Evolutionary conservation across 768 basidiomycete genomes (phyloP), one percentile per base, ranked within the genome.

Genomic region (Tulasnella sp.): DNA sequence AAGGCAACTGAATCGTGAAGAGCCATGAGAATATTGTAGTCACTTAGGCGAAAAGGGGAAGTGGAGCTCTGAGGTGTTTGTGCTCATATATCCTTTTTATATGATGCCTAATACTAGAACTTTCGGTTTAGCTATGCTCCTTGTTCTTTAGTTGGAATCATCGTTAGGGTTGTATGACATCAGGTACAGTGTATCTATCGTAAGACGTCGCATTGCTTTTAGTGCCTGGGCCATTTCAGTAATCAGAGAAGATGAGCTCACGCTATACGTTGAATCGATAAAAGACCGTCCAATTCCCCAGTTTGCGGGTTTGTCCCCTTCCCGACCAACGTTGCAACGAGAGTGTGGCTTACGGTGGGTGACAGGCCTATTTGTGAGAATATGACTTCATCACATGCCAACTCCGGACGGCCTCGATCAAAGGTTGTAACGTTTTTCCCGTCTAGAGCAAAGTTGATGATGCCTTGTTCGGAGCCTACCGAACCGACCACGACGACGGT

Each of bases 381-480:
- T n/a, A 79, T 5, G 8, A 44, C 50, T 22, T 22, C 34, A 54
- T 79, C 41, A 42, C 78, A 79, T 31, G 20, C 34, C 44, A 72
- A 41, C 22, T 72, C 22, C 40, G 9, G 16, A n/a, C 16, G 16
- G 31, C n/a, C 60, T 24, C 78, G 78, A 31, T 73, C 37, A 40
- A 79, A 24, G 18, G 22, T 73, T 34, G 69, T 60, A 14, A 44
- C 31, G 16, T 79, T 64, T 24, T 6, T 20, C 50, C 78, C 78
- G 50, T 79, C 78, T 9, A 79, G 18, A 44, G 24, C 24, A 41
- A 79, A 37, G 20, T 73, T 44, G 41, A 79, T 79, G 72, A 79
- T 22, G 40, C 78, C 78, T 40, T 40, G 69, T 20, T 72, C 3
- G 37, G 24, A 22, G n/a, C 78, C 78, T 11, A 72, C 16, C 14